Base-by-base conservation (phyloP, 352 stramenopile genomes). In the Phytophthora boehmeriae region DNA sequence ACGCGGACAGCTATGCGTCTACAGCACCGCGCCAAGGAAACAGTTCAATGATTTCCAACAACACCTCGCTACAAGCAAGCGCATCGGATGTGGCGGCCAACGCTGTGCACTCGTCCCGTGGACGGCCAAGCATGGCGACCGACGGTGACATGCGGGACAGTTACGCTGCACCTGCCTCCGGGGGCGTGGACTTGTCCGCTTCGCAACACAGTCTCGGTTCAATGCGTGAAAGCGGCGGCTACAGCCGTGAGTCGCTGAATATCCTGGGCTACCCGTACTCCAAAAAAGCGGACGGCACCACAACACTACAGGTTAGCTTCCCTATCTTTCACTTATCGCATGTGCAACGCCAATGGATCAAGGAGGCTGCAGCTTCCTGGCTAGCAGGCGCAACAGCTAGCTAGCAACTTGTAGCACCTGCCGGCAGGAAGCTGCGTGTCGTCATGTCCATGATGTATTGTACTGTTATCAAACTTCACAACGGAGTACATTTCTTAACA, bases 211-310 rank as follows among this genome's bases (percentile, higher is more conserved):
- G 59, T 59, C 41, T 70, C 1, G 64, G 66, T 8, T 86, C 79
- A 34, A 66, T 80, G 71, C 75, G 75, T 25, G 73, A 85, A 47
- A 83, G 66, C 54, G 66, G 68, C 14, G 82, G 86, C 43, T 92
- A 93, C 68, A 90, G 80, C 56, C 75, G 78, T 39, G 83, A 92
- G 25, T 93, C 85, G 27, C 66, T 92, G 56, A 91, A 72, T 68
- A 83, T 95, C 66, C 79, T 95, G 57, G 83, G 79, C 57, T 95
- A 95, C 66, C 84, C 84, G 45, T 89, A 92, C 65, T 81, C 80
- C 38, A 90, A 89, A 73, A 90, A 60, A 90, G 75, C 66, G 64
- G 62, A 60, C 77, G 83, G 57, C 73, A 83, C 66, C 66, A 67
- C 74, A 86, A 80, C 78, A 62, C 50, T 46, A 70, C 63, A 76